A percentile compares a stretch with the other conserved stretches of the same genome.
These are phyloP conservation scores for Tetrapisispora phaffii DNA, from an alignment of 805 yeast species.

Conservation along the genomic window DNA sequence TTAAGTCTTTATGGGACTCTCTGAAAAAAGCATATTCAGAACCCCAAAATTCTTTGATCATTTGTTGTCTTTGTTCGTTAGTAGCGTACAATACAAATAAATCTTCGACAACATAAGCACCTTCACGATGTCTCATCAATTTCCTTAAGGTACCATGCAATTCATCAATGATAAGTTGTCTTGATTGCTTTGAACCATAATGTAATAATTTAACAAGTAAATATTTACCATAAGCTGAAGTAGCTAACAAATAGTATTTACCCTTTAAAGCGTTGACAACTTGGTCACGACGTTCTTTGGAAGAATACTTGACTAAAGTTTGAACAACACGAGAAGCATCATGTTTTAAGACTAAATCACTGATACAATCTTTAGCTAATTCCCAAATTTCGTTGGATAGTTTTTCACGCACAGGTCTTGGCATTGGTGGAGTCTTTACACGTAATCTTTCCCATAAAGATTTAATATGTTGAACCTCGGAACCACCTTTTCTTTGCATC, in stretches of 20 bases:
- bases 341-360: conserved; percentile 85
- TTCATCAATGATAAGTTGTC: conserved; percentile 68
- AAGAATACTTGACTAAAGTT: conserved; percentile 78
- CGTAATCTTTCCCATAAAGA: conserved; percentile 84
- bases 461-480: conserved; percentile 75
- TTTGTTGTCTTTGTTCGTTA: conserved; percentile 75
- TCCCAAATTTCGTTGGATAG: conserved; percentile 80
- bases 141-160: conserved; percentile 85
- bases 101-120: conserved; percentile 96
- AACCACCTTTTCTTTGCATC: conserved; percentile 77
- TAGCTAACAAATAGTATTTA: conserved; percentile 69
- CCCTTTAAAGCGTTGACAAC: conserved; percentile 66
- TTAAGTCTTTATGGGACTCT: conserved; percentile 56
- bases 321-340: conserved; percentile 96
- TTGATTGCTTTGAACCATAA: conserved; percentile 77
- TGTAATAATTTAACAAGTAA: conserved; percentile 78
- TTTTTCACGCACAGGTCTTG: conserved; percentile 66
- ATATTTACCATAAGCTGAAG: conserved; percentile 90
- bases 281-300: conserved; percentile 65
- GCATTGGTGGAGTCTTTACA: conserved; percentile 72
- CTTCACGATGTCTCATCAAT: conserved; percentile 93
- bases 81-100: conserved; percentile 76
- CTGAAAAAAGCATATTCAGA: conserved; percentile 86
- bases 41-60: conserved; percentile 95
- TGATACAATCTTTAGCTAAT: conserved; percentile 61